Conservation (phyloP, 805 yeast genomes). For the Starmerella lactis-condensi region DNA sequence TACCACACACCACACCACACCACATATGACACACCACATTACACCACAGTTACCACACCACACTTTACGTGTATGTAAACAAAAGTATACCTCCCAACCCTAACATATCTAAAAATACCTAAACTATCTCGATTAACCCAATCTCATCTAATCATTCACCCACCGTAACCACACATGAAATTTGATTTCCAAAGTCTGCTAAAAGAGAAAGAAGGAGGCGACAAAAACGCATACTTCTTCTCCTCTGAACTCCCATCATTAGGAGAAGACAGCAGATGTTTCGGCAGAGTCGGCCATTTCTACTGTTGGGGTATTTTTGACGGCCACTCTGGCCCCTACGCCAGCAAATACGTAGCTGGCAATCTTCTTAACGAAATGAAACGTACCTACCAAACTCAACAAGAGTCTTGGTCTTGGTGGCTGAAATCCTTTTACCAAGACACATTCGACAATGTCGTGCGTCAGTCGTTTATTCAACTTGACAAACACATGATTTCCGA, state of each 20-base stretch:
- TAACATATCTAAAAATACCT: too few species aligned
- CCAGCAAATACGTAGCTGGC: constrained; percentile 62
- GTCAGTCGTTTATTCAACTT: constrained; percentile 55
- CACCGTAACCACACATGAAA: too few species aligned
- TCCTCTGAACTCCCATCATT: constrained; percentile 10
- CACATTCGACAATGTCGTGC: constrained; percentile 58
- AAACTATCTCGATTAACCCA: too few species aligned
- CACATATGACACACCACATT: too few species aligned
- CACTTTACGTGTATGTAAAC: too few species aligned
- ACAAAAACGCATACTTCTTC: too few species aligned
- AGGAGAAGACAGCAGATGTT: constrained; percentile 13
- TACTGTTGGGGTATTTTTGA: constrained; percentile 78
- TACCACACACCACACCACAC: too few species aligned
- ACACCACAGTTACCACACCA: too few species aligned
- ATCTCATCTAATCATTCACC: too few species aligned
- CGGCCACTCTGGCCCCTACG: constrained; percentile 93
- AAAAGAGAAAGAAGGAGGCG: too few species aligned
- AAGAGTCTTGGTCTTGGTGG: constrained; percentile 20
- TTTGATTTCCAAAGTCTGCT: too few species aligned
- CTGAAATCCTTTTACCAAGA: constrained; percentile 28
- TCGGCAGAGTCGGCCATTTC: constrained; percentile 50
- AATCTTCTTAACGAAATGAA: constrained; percentile 56
- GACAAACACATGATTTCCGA: constrained; percentile 71
- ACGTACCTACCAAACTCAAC: constrained; percentile 32
- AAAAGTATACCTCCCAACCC: too few species aligned